Evolutionary conservation across 2,329 filamentous ascomycete genomes (phyloP).

Genomic region (Parafenestella ontariensis): DNA sequence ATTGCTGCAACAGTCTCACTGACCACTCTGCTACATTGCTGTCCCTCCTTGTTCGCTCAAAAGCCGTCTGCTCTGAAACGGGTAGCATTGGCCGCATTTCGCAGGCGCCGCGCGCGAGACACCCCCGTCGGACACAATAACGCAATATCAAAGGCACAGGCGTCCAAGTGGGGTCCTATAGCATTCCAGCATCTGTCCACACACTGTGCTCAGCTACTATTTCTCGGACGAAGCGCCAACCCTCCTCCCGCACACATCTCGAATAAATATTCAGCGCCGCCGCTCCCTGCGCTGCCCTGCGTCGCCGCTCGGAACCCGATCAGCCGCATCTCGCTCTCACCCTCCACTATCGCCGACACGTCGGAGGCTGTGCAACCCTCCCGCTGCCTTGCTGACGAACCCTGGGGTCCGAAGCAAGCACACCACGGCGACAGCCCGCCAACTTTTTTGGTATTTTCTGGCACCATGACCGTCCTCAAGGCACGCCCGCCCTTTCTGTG

Average conservation of each 20-base stretch:
- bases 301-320: conserved; percentile 11
- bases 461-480: conserved; percentile 50
- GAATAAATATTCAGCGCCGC: conserved; percentile 17
- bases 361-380: conserved; percentile 32
- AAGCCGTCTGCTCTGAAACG: conserved; percentile 13
- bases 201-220: conserved; percentile 20
- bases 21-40: not conserved
- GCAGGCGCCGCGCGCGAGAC: conserved; percentile 20
- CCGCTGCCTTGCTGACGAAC: conserved; percentile 20
- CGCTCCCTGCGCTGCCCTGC: conserved; percentile 23
- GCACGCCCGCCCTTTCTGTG: conserved; percentile 26
- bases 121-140: conserved; percentile 18
- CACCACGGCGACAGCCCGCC: conserved; percentile 9
- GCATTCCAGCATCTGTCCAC: conserved; percentile 38
- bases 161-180: conserved; percentile 29
- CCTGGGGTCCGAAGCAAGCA: conserved; percentile 18
- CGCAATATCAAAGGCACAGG: conserved; percentile 29
- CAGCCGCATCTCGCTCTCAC: conserved; percentile 28
- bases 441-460: too few species aligned
- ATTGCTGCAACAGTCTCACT: conserved; percentile 17
- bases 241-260: conserved; percentile 17
- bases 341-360: conserved; percentile 14
- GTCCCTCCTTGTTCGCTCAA: not conserved
- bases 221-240: conserved; percentile 21
- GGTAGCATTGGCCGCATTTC: conserved; percentile 17